Conservation (phyloP, 2,329 filamentous ascomycete species). For the Paecilomyces fulvus region DNA sequence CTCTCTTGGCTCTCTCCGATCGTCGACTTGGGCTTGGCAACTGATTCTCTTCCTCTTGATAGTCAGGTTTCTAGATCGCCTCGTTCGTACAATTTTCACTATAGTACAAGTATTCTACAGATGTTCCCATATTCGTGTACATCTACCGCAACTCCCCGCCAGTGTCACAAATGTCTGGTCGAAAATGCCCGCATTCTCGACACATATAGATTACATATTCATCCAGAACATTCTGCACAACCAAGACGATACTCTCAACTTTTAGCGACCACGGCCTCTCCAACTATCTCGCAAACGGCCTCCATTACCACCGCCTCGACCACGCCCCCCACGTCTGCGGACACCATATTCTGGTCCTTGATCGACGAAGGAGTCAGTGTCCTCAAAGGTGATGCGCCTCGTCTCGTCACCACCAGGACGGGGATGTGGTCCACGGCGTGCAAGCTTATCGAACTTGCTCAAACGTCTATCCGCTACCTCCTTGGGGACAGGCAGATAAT, state of each 20-base stretch:
- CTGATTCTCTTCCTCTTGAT: neutral
- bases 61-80: neutral
- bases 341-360: constrained; percentile 57
- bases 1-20: neutral
- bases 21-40: neutral
- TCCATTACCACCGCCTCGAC: constrained; percentile 15
- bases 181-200: neutral
- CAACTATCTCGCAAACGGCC: constrained; percentile 12
- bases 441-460: constrained; percentile 45
- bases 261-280: constrained; percentile 6
- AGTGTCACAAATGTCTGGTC: neutral
- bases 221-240: neutral
- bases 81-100: neutral
- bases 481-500: constrained; percentile 57
- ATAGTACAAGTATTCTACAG: neutral
- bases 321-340: constrained; percentile 29
- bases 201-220: neutral
- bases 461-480: constrained; percentile 58
- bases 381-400: constrained; percentile 67
- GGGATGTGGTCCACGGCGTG: constrained; percentile 29
- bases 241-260: neutral
- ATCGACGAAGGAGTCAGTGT: constrained; percentile 59
- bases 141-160: neutral
- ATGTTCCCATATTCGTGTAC: neutral
- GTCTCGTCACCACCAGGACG: constrained; percentile 44